These are phyloP conservation scores for Periglandula ipomoeae DNA, from an alignment of 2,329 filamentous ascomycete species.

Conservation along the genomic window DNA sequence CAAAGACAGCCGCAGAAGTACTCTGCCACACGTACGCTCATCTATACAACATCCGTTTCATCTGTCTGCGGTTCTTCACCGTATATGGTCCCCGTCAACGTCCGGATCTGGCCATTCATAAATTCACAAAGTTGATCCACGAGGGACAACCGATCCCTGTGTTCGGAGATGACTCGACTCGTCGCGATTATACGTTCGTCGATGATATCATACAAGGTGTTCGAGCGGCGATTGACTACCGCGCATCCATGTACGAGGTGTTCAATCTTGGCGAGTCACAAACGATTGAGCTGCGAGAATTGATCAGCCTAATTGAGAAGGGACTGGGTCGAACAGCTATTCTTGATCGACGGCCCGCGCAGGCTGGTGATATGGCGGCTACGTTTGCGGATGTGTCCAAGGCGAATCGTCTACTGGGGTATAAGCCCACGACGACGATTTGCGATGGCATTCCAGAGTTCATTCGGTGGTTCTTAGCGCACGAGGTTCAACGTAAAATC, in stretches of 20 bases:
- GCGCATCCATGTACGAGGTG: slow-evolving; percentile 12
- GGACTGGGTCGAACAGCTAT: slow-evolving; percentile 13
- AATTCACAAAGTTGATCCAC: slow-evolving; percentile 13
- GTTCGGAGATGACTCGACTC: slow-evolving; percentile 15
- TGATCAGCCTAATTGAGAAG: slow-evolving; percentile 14
- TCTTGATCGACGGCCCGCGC: slow-evolving; percentile 11
- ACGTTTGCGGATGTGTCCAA: slow-evolving; percentile 16
- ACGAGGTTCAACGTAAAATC: background rate
- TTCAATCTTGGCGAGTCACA: slow-evolving; percentile 17
- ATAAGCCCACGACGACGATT: slow-evolving; percentile 13
- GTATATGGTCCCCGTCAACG: slow-evolving; percentile 17
- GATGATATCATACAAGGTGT: slow-evolving; percentile 17
- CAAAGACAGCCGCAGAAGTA: slow-evolving; percentile 13
- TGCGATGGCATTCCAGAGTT: slow-evolving; percentile 10
- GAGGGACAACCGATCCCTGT: slow-evolving; percentile 15
- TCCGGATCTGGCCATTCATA: slow-evolving; percentile 17
- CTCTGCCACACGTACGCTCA: slow-evolving; percentile 16
- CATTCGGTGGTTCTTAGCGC: background rate
- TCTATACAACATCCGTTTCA: slow-evolving; percentile 15
- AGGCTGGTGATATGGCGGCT: slow-evolving; percentile 15
- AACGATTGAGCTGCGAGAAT: slow-evolving; percentile 13
- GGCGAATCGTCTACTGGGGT: slow-evolving; percentile 12
- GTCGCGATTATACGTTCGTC: slow-evolving; percentile 17
- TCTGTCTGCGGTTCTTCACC: slow-evolving; percentile 18
- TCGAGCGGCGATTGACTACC: slow-evolving; percentile 13